Evolutionary conservation across 176 grass and related monocot genomes (phyloP).

Genomic region (Oropetium thomaeum): DNA sequence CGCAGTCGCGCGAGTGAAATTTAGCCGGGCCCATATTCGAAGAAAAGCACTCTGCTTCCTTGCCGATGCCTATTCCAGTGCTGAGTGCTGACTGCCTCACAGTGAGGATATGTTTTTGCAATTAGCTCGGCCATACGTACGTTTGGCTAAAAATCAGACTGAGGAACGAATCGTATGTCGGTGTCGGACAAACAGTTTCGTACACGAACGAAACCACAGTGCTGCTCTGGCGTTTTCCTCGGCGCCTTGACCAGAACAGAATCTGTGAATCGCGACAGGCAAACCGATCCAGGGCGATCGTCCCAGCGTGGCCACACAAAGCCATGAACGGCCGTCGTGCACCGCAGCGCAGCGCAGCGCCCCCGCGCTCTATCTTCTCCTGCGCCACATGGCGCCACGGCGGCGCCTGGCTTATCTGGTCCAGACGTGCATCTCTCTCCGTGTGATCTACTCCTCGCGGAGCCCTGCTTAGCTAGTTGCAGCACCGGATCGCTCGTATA

Average conservation of each 20-base stretch:
- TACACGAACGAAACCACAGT: neutral
- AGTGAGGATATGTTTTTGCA: neutral
- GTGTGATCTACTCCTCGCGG: conserved; percentile 24
- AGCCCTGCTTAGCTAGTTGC: neutral
- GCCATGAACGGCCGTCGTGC: conserved; percentile 25
- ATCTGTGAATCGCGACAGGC: neutral
- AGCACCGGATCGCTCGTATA: neutral
- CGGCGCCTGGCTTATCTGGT: conserved; percentile 35
- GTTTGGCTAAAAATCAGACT: neutral
- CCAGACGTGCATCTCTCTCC: conserved; percentile 28
- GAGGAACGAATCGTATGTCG: neutral
- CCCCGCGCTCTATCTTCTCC: conserved; percentile 52
- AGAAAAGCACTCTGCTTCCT: neutral
- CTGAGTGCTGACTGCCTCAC: neutral
- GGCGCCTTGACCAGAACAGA: neutral
- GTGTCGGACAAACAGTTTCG: neutral
- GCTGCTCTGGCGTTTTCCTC: neutral
- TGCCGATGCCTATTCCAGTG: neutral
- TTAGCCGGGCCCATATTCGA: too few relatives aligned
- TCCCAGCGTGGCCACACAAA: conserved; percentile 44
- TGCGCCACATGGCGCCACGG: conserved; percentile 37
- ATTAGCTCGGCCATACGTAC: neutral
- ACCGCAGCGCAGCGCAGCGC: neutral
- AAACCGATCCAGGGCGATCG: neutral
- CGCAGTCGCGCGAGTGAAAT: too few relatives aligned